Base-by-base conservation (phyloP, 148 eudicot species). In the Chenopodium album region DNA sequence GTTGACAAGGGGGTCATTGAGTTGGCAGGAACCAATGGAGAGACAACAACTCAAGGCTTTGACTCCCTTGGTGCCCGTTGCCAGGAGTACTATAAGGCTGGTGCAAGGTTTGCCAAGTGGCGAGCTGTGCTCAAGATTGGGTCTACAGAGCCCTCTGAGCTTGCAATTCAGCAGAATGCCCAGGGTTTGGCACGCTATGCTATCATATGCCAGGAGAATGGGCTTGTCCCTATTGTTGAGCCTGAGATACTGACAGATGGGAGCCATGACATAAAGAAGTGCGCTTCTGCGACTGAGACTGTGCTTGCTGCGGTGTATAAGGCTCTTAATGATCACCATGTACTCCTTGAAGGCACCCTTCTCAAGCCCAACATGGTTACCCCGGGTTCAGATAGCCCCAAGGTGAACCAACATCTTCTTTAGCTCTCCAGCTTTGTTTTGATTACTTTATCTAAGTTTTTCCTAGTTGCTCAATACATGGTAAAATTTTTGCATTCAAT, bases 61-160 rank as follows among this genome's bases (percentile, higher is more conserved):
- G 98, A 95, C 79, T 89, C 90, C 13, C 92, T 95, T 19, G 96
- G 97, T 8, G 79, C 92, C 0, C 91, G 97, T 1, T 95, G 96
- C 79, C 83, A 82, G 3, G 80, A 90, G 85, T 95, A 89, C 91
- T 95, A 95, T 87, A 90, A 91, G 88, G 96, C 96, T 0, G 97
- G 98, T 9, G 97, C 96, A 0, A 92, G 98, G 6, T 95, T 93
- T 74, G 98, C 98, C 83, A 95, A 95, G 92, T 95, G 98, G 98
- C 89, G 97, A 1, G 96, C 97, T 1, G 98, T 93, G 44, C 93
- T 95, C 56, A 95, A 95, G 89, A 95, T 95, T 3, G 96, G 97
- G 7, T 77, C 86, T 19, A 92, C 84, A 3, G 97, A 95, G 83
- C 98, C 98, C 1, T 92, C 98, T 0, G 96, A 91, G 84, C 87